Evolutionary conservation across 257 asterid species (phyloP).

Genomic region (Capsicum baccatum): DNA sequence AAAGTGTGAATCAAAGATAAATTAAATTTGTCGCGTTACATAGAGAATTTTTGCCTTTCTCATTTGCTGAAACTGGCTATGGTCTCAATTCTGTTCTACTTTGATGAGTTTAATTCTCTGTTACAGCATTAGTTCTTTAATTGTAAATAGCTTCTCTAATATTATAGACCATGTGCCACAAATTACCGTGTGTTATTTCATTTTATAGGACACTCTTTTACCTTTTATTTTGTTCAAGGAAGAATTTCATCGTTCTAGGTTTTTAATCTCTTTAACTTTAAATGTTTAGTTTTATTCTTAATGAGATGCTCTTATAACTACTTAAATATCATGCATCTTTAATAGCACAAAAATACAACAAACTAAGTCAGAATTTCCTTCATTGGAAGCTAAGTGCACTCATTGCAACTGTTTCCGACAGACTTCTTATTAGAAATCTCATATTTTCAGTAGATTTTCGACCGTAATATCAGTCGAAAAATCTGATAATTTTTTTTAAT

Average conservation of each 20-base stretch:
- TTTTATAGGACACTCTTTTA: background rate
- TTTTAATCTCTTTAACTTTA: background rate
- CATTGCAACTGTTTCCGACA: too few species aligned
- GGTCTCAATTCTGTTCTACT: conserved; percentile 55
- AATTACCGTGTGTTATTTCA: background rate
- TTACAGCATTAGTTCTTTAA: background rate
- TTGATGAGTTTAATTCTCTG: conserved; percentile 45
- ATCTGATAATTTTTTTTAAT: too few species aligned
- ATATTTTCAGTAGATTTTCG: too few species aligned
- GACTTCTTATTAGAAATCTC: too few species aligned
- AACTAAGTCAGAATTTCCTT: too few species aligned
- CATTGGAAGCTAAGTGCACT: too few species aligned
- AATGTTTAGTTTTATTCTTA: background rate
- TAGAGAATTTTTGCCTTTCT: conserved; percentile 69
- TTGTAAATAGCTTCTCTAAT: background rate
- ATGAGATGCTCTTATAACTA: background rate
- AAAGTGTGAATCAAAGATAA: too few species aligned
- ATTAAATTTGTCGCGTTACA: conserved; percentile 60
- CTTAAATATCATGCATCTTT: too few species aligned
- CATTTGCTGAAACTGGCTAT: conserved; percentile 63
- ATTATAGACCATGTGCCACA: background rate
- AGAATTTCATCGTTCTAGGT: background rate
- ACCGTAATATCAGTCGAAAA: too few species aligned
- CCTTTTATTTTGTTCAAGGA: background rate
- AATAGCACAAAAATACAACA: too few species aligned